Evolutionary conservation across 2,329 filamentous ascomycete species (phyloP).

Genomic region (Fusarium oligoseptatum): DNA sequence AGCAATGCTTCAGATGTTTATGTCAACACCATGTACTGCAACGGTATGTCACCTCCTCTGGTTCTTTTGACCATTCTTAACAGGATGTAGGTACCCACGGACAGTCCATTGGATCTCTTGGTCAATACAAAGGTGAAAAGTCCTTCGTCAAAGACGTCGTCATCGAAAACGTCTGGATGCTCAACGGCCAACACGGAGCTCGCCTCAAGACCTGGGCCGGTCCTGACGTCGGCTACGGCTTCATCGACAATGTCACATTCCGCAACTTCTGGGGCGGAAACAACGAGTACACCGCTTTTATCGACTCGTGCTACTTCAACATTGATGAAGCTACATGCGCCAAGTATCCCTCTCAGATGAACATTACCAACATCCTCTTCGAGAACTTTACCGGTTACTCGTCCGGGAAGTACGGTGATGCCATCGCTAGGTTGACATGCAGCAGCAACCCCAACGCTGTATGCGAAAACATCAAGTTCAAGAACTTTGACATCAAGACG

Average conservation of each 20-base stretch:
- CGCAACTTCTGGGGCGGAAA: conserved; percentile 44
- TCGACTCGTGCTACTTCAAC: conserved; percentile 47
- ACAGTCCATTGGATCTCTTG: conserved; percentile 42
- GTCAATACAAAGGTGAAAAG: conserved; percentile 41
- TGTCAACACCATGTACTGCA: conserved; percentile 44
- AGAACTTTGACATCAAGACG: conserved; percentile 40
- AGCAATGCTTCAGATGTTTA: conserved; percentile 42
- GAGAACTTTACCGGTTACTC: conserved; percentile 44
- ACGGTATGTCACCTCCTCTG: conserved; percentile 18
- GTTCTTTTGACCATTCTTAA: no score
- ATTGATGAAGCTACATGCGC: conserved; percentile 33
- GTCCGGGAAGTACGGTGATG: conserved; percentile 42
- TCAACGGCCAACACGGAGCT: conserved; percentile 43
- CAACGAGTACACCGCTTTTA: conserved; percentile 43
- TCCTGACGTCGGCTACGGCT: conserved; percentile 39
- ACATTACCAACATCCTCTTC: conserved; percentile 44
- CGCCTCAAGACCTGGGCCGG: conserved; percentile 46
- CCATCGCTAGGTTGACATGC: conserved; percentile 38
- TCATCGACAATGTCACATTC: conserved; percentile 44
- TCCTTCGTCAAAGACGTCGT: conserved; percentile 43
- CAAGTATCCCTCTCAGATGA: conserved; percentile 42
- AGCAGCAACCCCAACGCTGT: conserved; percentile 41
- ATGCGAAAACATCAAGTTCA: conserved; percentile 43
- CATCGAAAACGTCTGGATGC: conserved; percentile 46
- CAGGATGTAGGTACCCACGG: conserved; percentile 31